Evolutionary conservation across 805 yeast genomes (phyloP).

Genomic region (Monosporozyma siamensis): DNA sequence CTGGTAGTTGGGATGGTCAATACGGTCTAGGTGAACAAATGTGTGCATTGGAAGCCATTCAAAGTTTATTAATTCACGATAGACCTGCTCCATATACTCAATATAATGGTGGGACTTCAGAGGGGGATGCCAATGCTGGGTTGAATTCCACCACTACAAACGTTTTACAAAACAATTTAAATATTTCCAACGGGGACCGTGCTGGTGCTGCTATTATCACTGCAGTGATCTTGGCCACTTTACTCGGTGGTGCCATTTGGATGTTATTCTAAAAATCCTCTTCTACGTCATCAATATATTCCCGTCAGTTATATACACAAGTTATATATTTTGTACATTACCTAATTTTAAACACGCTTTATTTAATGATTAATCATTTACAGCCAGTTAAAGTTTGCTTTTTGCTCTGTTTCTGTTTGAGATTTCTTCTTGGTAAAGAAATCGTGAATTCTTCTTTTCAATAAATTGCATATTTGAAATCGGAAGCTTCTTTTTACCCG

Average conservation of each 20-base stretch:
- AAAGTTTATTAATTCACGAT: constrained; percentile 36
- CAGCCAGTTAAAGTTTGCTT: too few species aligned
- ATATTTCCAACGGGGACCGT: constrained; percentile 51
- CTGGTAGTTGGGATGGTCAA: constrained; percentile 47
- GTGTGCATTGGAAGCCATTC: constrained; percentile 59
- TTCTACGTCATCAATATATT: neutral
- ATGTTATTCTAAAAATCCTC: constrained; percentile 42
- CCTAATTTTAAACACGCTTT: too few species aligned
- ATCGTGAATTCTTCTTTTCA: too few species aligned
- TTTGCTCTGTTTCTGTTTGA: too few species aligned
- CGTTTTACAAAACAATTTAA: constrained; percentile 31
- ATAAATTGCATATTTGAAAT: too few species aligned
- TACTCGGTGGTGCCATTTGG: constrained; percentile 70
- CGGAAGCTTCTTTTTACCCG: too few species aligned
- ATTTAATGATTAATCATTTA: too few species aligned
- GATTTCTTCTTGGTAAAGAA: too few species aligned
- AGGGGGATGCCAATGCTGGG: constrained; percentile 48
- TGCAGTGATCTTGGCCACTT: constrained; percentile 52
- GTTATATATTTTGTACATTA: too few species aligned
- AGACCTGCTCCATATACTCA: constrained; percentile 48
- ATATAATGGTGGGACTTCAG: constrained; percentile 44
- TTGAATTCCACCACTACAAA: constrained; percentile 33
- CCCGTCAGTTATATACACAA: too few species aligned
- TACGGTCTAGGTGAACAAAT: constrained; percentile 78
- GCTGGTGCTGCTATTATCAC: constrained; percentile 91